Evolutionary conservation across 192 early-diverging fungal species (phyloP), one percentile per base, ranked within the genome.

Genomic region (Coemansia sp.): DNA sequence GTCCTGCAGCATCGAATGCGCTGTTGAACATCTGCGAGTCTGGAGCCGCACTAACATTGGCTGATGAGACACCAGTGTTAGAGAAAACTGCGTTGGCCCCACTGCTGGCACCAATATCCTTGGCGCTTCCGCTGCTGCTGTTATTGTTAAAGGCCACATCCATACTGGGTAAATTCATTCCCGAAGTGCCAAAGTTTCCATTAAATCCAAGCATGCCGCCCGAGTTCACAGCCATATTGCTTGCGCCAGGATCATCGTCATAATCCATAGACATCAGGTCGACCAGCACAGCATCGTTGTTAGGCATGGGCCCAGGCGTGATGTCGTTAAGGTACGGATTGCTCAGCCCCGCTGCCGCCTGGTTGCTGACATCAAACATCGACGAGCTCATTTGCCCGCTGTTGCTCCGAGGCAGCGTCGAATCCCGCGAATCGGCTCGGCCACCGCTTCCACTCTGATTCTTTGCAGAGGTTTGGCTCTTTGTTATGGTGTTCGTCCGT

Each of bases 131-230:
- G 32, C 26, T 18, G 41, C 23, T 28, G 55, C 30, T 32, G 30
- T 41, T 41, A 31, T 41, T 58, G n/a, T 22, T 41, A 4, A 49
- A 14, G 10, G 30, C 49, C 38, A 50, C 23, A 52, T 60, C 72
- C 54, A 71, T 52, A 34, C 64, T 61, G 38, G 65, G 67, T 56
- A 80, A 62, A 41, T 73, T 80, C 68, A 80, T 73, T 3, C 64
- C 77, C 5, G 71, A 69, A 56, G 69, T 47, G 24, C 78, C 76
- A 69, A 76, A 82, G 68, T 68, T 82, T 50, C 72, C 72, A 28
- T 71, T 74, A 56, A 82, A 82, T 10, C 81, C 81, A 49, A 68
- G 64, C 81, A 82, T 78, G 22, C 81, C 81, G 23, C 75, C 72
- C 30, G 71, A 65, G 54, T 71, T 61, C 53, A 73, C 65, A 16